phyloP scores from a whole-genome alignment of 1,139 yeast genomes.

The Candida sojae region DNA sequence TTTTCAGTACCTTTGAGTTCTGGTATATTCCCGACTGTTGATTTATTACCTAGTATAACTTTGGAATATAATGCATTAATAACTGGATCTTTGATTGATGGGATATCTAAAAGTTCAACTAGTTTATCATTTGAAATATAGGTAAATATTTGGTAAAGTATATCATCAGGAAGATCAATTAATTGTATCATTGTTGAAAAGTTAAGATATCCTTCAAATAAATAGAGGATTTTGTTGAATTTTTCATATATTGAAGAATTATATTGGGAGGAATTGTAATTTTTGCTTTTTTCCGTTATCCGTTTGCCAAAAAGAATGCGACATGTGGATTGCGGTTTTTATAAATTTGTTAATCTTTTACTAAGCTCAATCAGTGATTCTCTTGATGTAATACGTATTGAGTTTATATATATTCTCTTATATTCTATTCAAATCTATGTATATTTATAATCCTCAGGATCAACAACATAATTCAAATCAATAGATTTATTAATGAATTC shows the following conservation, averaged over 20 bases:
- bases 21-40: neutral
- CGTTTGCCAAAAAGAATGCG: too few species aligned
- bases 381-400: too few species aligned
- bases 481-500: constrained; percentile 47
- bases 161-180: neutral
- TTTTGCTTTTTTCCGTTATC: too few species aligned
- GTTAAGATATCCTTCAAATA: too few species aligned
- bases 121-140: neutral
- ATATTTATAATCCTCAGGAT: constrained; percentile 41
- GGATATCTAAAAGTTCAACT: neutral
- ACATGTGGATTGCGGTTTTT: too few species aligned
- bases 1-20: neutral
- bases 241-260: too few species aligned
- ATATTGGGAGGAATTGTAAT: too few species aligned
- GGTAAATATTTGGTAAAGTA: neutral
- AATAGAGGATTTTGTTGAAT: too few species aligned
- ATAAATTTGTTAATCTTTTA: too few species aligned
- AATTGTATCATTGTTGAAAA: neutral
- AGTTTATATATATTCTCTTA: too few species aligned
- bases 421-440: neutral
- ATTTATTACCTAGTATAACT: neutral
- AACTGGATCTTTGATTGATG: neutral
- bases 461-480: constrained; percentile 39
- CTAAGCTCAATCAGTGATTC: too few species aligned
- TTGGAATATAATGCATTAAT: neutral